Base-by-base conservation (phyloP, 2,329 filamentous ascomycete species). In the Lizonia empirigonia region DNA sequence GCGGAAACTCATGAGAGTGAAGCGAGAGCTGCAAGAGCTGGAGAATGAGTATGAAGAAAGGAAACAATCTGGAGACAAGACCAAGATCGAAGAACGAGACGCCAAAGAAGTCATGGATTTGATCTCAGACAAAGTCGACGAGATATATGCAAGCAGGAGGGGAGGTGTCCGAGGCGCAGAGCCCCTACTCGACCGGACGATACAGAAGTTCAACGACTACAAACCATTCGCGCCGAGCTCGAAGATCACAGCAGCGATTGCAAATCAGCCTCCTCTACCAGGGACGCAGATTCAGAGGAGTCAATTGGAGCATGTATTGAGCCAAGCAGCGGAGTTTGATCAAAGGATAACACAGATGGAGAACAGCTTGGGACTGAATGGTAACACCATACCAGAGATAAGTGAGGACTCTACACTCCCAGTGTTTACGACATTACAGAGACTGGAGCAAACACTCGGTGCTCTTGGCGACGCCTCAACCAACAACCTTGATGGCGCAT, bases 321-420 rank as follows among this genome's bases (percentile, higher is more conserved):
- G 86, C 26, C 89, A 91, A 71, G 88, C 90, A 6, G 90, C 92
- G 19, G 89, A 94, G 56, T 97, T 99, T 65, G 93, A 97, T 69
- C 82, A 84, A 23, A 85, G 94, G 5, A 83, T 99, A 16, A 78
- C 87, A 2, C 78, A 88, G 23, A 78, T 99, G 38, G 94, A 99
- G 76, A 85, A 85, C 60, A 83, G 86, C 1, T 82, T 99, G 22
- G 94, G 94, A 8, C 82, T 96, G 39, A 88, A 85, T 32, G 85
- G 86, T 18, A 84, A 86, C 0, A 82, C 85, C 9, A 78, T 89
- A 58, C 82, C 87, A 1, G 85, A 86, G 60, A 75, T 82, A 24
- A 85, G 80, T 58, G 59, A 68, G n/a, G 61, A 67, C 15, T 76
- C 67, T 59, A 74, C 81, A 1, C 68, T 70, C 22, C 89, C 93